These are phyloP conservation scores for Paramecium bursaria DNA, from an alignment of 73 alveolate species.

Conservation along the genomic window DNA sequence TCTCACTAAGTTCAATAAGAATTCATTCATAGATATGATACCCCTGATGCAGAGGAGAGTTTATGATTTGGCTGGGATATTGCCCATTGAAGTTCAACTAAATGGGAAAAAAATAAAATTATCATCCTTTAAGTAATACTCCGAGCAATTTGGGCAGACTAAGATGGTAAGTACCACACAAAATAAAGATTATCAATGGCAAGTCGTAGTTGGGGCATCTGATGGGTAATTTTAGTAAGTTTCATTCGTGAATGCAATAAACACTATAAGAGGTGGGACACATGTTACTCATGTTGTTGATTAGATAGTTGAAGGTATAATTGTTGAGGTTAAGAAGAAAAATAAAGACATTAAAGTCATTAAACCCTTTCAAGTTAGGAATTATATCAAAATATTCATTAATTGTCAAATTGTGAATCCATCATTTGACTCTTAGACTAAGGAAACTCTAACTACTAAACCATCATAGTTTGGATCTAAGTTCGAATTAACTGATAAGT, in stretches of 20 bases:
- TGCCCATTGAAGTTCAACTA: conserved; percentile 79
- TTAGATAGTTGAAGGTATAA: conserved; percentile 87
- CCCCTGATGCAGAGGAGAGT: conserved; percentile 97
- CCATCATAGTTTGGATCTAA: conserved; percentile 92
- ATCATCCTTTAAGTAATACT: conserved; percentile 88
- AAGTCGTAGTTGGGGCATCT: conserved; percentile 91
- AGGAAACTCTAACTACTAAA: conserved; percentile 98
- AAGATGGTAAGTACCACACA: conserved; percentile 40
- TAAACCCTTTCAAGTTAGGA: conserved; percentile 71
- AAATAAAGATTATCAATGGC: conserved; percentile 93
- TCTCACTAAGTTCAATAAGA: conserved; percentile 94
- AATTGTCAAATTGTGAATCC: conserved; percentile 98
- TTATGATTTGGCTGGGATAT: conserved; percentile 99
- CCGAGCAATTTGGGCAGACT: conserved; percentile 84
- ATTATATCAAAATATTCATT: conserved; percentile 93
- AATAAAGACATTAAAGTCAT: conserved; percentile 78
- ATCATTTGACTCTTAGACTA: conserved; percentile 98
- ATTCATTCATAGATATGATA: conserved; percentile 89
- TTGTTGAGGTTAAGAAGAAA: conserved; percentile 82
- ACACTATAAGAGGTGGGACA: conserved; percentile 99
- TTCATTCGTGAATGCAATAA: conserved; percentile 98
- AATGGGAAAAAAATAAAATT: conserved; percentile 90
- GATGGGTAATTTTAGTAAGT: conserved; percentile 86
- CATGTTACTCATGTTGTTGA: conserved; percentile 98
- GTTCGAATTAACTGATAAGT: conserved; percentile 93